Conservation (phyloP, 2,329 filamentous ascomycete genomes). For the Sporothrix pseudoabietina region DNA sequence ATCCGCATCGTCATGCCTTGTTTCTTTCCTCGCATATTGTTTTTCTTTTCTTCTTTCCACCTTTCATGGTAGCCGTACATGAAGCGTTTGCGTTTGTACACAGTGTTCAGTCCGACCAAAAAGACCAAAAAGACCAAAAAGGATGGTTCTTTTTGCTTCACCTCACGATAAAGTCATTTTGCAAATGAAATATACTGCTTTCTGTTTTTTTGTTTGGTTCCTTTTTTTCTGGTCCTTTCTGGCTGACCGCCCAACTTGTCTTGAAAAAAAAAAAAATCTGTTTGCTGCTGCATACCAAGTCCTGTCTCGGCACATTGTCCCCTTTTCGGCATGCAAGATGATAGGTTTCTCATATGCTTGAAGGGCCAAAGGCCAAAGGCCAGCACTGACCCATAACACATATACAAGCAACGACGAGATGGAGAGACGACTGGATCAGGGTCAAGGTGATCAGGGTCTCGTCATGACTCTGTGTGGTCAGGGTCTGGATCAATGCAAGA, state of each 20-base stretch:
- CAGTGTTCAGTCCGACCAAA: neutral
- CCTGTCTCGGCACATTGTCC: slow-evolving; percentile 11
- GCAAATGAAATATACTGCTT: neutral
- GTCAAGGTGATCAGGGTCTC: neutral
- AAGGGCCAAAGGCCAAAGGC: neutral
- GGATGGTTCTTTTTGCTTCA: neutral
- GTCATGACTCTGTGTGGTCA: neutral
- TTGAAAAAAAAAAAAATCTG: neutral
- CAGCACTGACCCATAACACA: neutral
- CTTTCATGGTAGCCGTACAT: slow-evolving; percentile 14
- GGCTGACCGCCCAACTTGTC: neutral
- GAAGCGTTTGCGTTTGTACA: slow-evolving; percentile 23
- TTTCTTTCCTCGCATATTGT: no score
- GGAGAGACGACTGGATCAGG: neutral
- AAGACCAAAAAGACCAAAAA: neutral
- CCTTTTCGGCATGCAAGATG: neutral
- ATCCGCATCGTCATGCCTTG: neutral
- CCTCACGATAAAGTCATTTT: neutral
- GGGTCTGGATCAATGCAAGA: slow-evolving; percentile 10
- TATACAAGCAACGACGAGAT: neutral
- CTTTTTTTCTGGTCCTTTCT: neutral
- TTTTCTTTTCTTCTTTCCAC: neutral
- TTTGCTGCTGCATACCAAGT: neutral
- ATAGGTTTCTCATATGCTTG: neutral
- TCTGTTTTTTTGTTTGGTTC: neutral